Base-by-base conservation (phyloP, 805 yeast genomes). In the Candida loeiensis region DNA sequence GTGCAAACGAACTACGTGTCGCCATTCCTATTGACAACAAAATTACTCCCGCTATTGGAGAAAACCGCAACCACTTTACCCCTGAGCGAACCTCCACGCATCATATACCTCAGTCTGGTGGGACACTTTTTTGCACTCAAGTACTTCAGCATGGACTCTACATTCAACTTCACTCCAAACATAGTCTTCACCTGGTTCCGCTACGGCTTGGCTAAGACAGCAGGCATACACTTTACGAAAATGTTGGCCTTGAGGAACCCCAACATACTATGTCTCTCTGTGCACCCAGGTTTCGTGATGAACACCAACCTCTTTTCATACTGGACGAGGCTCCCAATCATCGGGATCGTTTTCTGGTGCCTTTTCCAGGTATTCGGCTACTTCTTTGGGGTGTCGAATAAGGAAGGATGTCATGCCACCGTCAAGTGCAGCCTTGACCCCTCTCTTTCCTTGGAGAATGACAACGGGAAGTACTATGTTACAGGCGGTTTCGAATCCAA, bases 251-350 rank as follows among this genome's bases (percentile, higher is more conserved):
- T 77, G 26, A 72, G 80, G 43, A 73, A 85, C 54, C 93, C 95
- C 0, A 71, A 77, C 14, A 68, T 86, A 7, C 57, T 80, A 27
- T 78, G 81, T 42, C 59, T 77, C 26, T 72, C 87, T 2, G 85
- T 85, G 3, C 90, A 86, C 52, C 95, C 95, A 0, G 96, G 96
- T 0, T 73, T 85, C 47, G 86, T 85, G n/a, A 81, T 87, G 85
- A 80, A 80, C 51, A 81, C 95, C 2, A 82, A 82, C 48, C 58
- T 83, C 34, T 84, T 83, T 55, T 69, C 82, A 34, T 85, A 83
- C 55, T 83, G 89, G 80, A 85, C 91, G 2, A 64, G 87, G 41
- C 64, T 83, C 12, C 95, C 95, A 0, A 64, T 86, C 4, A 70
- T 87, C n/a, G 95, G 96, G 0, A 70, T 79, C 1, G 51, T 82